Evolutionary conservation across 2,329 filamentous ascomycete species (phyloP).

Genomic region (Corniculantispora saksenae): DNA sequence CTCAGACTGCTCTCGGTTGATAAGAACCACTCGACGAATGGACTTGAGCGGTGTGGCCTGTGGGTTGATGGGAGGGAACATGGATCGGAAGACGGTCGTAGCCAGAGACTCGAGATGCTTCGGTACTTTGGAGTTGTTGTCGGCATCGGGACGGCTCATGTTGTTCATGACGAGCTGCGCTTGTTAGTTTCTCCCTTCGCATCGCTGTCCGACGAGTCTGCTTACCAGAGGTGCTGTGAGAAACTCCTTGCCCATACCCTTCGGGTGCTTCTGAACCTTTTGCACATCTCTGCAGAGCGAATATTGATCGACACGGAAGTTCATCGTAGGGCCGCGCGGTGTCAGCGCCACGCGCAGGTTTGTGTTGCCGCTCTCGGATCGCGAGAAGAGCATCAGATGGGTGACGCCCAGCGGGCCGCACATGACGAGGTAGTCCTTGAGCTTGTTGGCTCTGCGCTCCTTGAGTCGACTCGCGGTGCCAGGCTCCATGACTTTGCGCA

Average conservation of each 20-base stretch:
- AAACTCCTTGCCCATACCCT: constrained; percentile 82
- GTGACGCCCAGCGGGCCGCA: constrained; percentile 89
- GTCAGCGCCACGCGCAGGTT: constrained; percentile 87
- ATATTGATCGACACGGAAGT: constrained; percentile 94
- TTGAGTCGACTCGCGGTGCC: constrained; percentile 87
- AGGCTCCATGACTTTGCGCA: constrained; percentile 92
- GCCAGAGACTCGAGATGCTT: constrained; percentile 91
- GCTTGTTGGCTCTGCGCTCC: constrained; percentile 82
- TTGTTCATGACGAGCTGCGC: constrained; percentile 93
- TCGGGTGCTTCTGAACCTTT: constrained; percentile 78
- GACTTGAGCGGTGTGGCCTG: constrained; percentile 85
- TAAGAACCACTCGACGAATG: constrained; percentile 86
- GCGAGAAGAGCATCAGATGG: constrained; percentile 89
- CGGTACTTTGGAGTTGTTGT: constrained; percentile 70
- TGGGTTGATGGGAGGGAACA: constrained; percentile 94
- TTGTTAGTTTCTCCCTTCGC: constrained; percentile 27
- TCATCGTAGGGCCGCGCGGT: constrained; percentile 86
- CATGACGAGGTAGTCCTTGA: constrained; percentile 95
- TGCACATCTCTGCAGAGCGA: constrained; percentile 90
- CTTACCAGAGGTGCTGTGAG: constrained; percentile 76
- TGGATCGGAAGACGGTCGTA: constrained; percentile 91
- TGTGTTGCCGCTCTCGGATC: constrained; percentile 85
- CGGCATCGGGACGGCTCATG: constrained; percentile 68
- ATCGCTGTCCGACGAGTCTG: neutral
- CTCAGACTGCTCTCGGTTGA: constrained; percentile 73